Evolutionary conservation across 768 basidiomycete genomes (phyloP).

Genomic region (Melanogaster broomeanus): DNA sequence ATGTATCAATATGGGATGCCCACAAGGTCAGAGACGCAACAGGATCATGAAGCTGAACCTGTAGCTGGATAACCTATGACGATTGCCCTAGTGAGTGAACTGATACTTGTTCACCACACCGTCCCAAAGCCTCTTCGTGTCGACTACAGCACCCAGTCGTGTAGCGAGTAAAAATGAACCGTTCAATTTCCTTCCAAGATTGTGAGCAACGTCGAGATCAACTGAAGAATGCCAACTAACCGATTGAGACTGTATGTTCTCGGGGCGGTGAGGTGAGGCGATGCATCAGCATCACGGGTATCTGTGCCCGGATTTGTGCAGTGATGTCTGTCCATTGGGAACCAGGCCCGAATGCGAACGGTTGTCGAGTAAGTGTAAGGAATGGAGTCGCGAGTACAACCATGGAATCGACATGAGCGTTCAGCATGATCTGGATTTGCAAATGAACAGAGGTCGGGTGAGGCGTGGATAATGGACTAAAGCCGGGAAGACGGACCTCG

Average conservation of each 20-base stretch:
- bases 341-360: conserved; percentile 75
- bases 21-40: too few relatives aligned
- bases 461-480: background rate
- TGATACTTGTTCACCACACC: conserved; percentile 45
- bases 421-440: conserved; percentile 62
- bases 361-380: conserved; percentile 57
- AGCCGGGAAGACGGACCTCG: conserved; percentile 46
- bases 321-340: conserved; percentile 73
- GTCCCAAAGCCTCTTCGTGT: conserved; percentile 79
- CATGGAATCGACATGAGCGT: conserved; percentile 86
- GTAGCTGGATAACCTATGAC: too few relatives aligned
- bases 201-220: background rate
- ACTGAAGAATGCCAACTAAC: conserved; percentile 40
- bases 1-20: too few relatives aligned
- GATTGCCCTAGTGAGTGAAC: conserved; percentile 5
- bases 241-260: conserved; percentile 96
- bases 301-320: conserved; percentile 70
- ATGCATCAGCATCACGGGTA: conserved; percentile 89
- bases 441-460: background rate
- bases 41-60: too few relatives aligned
- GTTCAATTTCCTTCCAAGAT: conserved; percentile 65
- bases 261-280: conserved; percentile 89
- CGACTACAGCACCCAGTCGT: conserved; percentile 69
- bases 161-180: conserved; percentile 81
- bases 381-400: conserved; percentile 87